A percentile compares a stretch with the other conserved stretches of the same genome.
phyloP scores from a whole-genome alignment of 768 basidiomycete species.

The Dioszegia crocea region DNA sequence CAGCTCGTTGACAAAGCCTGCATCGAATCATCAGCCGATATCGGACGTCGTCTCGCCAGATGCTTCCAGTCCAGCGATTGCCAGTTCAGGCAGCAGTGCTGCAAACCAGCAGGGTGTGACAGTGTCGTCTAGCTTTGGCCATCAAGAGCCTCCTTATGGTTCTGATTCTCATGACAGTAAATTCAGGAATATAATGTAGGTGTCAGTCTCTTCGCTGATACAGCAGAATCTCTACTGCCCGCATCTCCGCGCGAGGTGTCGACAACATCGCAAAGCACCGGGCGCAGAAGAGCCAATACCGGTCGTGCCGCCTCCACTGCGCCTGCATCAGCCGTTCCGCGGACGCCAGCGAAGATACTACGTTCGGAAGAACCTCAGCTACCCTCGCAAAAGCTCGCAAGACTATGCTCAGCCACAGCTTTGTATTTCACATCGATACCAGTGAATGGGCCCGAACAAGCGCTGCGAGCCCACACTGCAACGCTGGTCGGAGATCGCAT shows the following conservation, averaged over 20 bases:
- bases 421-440: slow-evolving; percentile 45
- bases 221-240: neutral
- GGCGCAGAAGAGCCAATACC: neutral
- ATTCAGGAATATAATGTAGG: no score
- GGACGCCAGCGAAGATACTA: neutral
- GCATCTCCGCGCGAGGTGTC: neutral
- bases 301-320: neutral
- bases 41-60: neutral
- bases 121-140: no score
- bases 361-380: neutral
- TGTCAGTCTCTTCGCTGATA: no score
- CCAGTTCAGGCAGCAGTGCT: no score
- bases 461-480: slow-evolving; percentile 72
- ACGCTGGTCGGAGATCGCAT: slow-evolving; percentile 76
- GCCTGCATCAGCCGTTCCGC: neutral
- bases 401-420: slow-evolving; percentile 22
- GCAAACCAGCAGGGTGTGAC: no score
- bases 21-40: neutral
- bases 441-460: slow-evolving; percentile 35
- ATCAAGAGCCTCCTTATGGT: no score
- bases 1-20: neutral
- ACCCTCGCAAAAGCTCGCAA: neutral
- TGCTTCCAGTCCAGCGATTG: no score
- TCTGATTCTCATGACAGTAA: no score
- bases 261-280: neutral